Evolutionary conservation across 176 grass and related monocot species (phyloP).

Genomic region (Cenchrus americanus): DNA sequence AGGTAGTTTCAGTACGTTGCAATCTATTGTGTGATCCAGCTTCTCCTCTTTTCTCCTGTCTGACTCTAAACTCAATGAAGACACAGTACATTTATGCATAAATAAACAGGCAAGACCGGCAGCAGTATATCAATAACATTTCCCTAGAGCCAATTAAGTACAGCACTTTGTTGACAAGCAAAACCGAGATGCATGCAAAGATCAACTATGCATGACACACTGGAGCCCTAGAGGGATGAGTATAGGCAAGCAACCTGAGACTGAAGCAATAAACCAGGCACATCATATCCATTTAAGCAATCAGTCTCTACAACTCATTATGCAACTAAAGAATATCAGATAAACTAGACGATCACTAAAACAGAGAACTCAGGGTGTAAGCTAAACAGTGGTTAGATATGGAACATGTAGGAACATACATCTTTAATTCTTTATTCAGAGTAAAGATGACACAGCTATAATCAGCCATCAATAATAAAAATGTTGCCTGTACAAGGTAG

Average conservation of each 20-base stretch:
- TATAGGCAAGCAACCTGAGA: not conserved
- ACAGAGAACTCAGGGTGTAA: not conserved
- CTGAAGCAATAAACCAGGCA: too few relatives aligned
- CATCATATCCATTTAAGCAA: too few relatives aligned
- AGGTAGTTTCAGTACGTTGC: too few relatives aligned
- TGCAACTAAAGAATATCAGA: not conserved
- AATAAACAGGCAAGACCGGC: not conserved
- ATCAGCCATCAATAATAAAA: too few relatives aligned
- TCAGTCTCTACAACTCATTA: too few relatives aligned
- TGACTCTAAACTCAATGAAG: slow-evolving; percentile 28
- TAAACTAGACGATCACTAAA: not conserved
- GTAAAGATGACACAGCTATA: too few relatives aligned
- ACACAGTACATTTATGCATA: slow-evolving; percentile 4
- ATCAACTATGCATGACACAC: not conserved
- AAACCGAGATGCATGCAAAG: not conserved
- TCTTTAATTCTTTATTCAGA: too few relatives aligned
- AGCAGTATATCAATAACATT: not conserved
- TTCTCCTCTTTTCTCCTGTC: not conserved
- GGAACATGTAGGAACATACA: too few relatives aligned
- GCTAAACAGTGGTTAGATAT: too few relatives aligned
- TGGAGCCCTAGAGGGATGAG: too few relatives aligned
- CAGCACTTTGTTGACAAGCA: not conserved
- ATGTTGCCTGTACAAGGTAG: too few relatives aligned
- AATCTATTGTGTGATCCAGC: not conserved
- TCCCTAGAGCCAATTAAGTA: not conserved